Evolutionary conservation across 2,329 filamentous ascomycete genomes (phyloP).

Genomic region (Peltaster fructicola): DNA sequence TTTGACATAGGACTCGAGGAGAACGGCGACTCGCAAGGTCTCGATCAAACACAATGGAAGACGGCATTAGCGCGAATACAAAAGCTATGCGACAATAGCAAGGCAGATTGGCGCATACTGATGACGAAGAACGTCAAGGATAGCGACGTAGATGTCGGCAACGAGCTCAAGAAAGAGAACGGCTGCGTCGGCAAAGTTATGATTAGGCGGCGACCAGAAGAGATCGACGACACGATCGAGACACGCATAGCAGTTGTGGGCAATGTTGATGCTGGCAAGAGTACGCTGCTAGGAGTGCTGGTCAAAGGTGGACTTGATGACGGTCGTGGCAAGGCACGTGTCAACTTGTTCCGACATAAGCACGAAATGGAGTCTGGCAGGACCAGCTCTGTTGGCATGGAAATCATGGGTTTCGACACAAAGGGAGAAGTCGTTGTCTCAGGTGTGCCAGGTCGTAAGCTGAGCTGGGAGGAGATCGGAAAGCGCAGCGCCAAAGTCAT

Average conservation of each 20-base stretch:
- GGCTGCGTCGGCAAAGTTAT: conserved; percentile 74
- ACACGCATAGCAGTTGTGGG: conserved; percentile 92
- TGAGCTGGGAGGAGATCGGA: conserved; percentile 97
- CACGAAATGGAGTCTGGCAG: conserved; percentile 92
- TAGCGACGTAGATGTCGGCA: conserved; percentile 53
- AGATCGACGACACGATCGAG: conserved; percentile 78
- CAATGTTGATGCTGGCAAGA: conserved; percentile 95
- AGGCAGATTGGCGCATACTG: conserved; percentile 63
- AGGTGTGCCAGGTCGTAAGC: conserved; percentile 62
- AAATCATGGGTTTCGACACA: conserved; percentile 94
- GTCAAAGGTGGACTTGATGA: conserved; percentile 94
- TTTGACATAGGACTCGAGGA: conserved; percentile 89
- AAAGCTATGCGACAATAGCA: conserved; percentile 43
- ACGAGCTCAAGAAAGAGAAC: conserved; percentile 45
- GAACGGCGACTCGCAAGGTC: conserved; percentile 66
- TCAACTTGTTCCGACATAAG: conserved; percentile 94
- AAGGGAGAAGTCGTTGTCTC: conserved; percentile 67
- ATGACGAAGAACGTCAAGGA: conserved; percentile 74
- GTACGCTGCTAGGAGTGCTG: conserved; percentile 83
- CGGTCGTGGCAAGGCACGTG: conserved; percentile 77
- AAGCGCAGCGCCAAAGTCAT: conserved; percentile 91
- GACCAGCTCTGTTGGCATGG: conserved; percentile 94
- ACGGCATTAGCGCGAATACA: conserved; percentile 48
- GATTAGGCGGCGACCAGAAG: conserved; percentile 55
- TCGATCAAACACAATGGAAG: conserved; percentile 60